phyloP scores from a whole-genome alignment of 768 basidiomycete genomes.

The Rubroboletus pulcherrimus region DNA sequence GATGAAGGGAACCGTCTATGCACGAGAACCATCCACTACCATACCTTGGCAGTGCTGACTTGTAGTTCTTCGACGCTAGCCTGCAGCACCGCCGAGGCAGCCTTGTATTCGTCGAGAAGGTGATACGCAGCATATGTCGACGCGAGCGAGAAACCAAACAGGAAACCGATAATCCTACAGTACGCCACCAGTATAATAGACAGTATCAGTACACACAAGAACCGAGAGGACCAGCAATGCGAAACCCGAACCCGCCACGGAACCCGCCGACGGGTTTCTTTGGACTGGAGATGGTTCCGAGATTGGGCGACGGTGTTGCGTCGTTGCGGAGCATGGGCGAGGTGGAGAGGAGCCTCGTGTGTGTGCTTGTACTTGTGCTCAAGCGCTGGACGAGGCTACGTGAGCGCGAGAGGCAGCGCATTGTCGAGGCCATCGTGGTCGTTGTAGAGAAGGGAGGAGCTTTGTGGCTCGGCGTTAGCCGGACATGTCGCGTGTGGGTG shows the following conservation, averaged over 20 bases:
- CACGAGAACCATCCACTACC: background rate
- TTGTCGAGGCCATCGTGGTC: conserved; percentile 35
- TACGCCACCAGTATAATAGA: background rate
- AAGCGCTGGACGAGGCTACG: conserved; percentile 12
- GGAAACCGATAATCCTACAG: conserved; percentile 72
- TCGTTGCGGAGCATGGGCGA: conserved; percentile 44
- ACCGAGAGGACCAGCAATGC: conserved; percentile 4
- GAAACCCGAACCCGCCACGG: conserved; percentile 52
- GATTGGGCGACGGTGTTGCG: conserved; percentile 38
- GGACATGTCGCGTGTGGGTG: conserved; percentile 1
- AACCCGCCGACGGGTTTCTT: conserved; percentile 77
- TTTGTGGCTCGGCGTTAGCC: conserved; percentile 22
- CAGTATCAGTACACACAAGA: background rate
- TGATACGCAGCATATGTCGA: conserved; percentile 85
- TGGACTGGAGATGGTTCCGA: conserved; percentile 52
- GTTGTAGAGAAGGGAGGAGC: background rate
- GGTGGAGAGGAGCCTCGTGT: conserved; percentile 41
- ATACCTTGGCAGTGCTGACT: conserved; percentile 75
- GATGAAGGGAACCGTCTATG: background rate
- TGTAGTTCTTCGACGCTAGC: conserved; percentile 86
- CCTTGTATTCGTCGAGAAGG: conserved; percentile 86
- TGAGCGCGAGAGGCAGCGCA: conserved; percentile 28
- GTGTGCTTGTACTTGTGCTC: conserved; percentile 4
- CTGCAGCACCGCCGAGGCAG: conserved; percentile 82
- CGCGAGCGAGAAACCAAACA: conserved; percentile 88